Evolutionary conservation across 495 filamentous ascomycete species (phyloP), one percentile per base, ranked within the genome.

Genomic region (Xylaria acuta): DNA sequence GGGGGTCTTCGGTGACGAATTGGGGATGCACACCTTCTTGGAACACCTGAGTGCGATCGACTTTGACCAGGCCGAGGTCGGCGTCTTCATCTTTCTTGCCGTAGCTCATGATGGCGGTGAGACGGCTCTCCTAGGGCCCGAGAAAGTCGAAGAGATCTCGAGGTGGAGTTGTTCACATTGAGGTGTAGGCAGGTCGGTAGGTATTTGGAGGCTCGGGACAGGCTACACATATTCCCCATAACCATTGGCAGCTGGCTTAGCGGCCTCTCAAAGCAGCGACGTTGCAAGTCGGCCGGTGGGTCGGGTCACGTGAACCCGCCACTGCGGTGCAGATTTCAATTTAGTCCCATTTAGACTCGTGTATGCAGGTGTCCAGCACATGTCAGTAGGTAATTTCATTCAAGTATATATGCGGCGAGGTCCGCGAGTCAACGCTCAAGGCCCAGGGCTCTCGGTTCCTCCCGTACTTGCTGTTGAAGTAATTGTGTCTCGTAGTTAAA

Each of bases 81-180:
- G 90, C 94, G 88, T 98, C 95, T 87, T 98, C 95, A 82, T 98
- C 95, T 87, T 97, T 98, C 87, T 97, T 98, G 83, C 93, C 91
- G 89, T 97, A 97, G 82, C 90, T 96, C 95, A 98, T 98, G 81
- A 68, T 87, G 83, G 81, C 79, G 72, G 68, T 41, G 70, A 75
- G 76, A 77, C 73, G 76, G 74, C 73, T 60, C 41, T 73, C 62
- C 70, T 64, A 47, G 54, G 63, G 54, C 49, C 70, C 45, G 62
- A 65, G 76, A 76, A 78, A 70, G 77, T 75, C 73, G 74, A 78
- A 79, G 77, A 78, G 41, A 69, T 74, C 70, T 69, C 72, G 60
- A 56, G 70, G 67, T 71, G 72, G 65, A 53, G 74, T 68, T 53
- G 41, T 63, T 71, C 36, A 40, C 73, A 69, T 73, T 69, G 64